Percentiles rank a stretch among this genome's conserved stretches.
These are phyloP conservation scores for Elymus sibiricus DNA, from an alignment of 176 grass and related monocot genomes.

Conservation along the genomic window DNA sequence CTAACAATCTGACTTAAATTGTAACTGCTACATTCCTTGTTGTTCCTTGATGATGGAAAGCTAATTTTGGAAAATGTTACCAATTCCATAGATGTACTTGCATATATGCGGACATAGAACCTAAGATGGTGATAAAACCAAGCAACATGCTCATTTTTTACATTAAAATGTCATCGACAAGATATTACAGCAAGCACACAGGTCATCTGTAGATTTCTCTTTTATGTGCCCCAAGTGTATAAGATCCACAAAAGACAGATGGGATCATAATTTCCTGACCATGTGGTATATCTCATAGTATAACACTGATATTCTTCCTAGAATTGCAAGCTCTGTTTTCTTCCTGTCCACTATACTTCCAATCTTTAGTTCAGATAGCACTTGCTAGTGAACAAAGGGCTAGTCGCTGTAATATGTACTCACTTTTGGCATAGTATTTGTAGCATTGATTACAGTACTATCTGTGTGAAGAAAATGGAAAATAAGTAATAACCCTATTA, in stretches of 20 bases:
- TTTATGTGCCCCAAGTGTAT: neutral
- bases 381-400: neutral
- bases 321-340: neutral
- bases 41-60: neutral
- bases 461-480: neutral
- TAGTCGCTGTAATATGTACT: neutral
- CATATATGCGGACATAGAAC: neutral
- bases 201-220: neutral
- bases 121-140: neutral
- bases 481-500: neutral
- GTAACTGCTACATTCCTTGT: slow-evolving; percentile 2
- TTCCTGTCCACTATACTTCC: neutral
- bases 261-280: neutral
- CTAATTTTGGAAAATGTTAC: neutral
- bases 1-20: neutral
- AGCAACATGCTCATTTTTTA: neutral
- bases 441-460: neutral
- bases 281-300: neutral
- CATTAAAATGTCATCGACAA: neutral
- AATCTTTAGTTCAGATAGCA: neutral
- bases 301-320: neutral
- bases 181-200: neutral
- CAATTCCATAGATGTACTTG: neutral
- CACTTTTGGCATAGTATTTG: neutral
- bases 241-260: neutral